Base-by-base conservation (phyloP, 2,329 filamentous ascomycete species). In the Paecilomyces sp. region DNA sequence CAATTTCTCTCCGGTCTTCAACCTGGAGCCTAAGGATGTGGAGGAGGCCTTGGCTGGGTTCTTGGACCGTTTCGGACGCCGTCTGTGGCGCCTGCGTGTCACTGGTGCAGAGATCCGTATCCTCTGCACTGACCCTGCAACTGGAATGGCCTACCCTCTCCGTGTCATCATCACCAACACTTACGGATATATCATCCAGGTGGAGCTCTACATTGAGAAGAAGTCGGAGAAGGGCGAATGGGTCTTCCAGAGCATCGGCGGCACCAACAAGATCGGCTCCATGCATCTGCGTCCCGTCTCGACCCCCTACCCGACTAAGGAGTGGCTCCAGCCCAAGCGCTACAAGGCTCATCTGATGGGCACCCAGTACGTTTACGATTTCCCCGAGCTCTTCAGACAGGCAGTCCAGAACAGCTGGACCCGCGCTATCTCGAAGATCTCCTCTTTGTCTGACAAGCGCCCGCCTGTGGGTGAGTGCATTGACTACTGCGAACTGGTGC, bases 261-360 rank as follows among this genome's bases (percentile, higher is more conserved):
- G 92, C 63, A 96, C 91, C 58, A 94, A 88, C 74, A 96, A 96
- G 84, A 90, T 96, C 70, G 94, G 94, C 56, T 87, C 92, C 56
- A 94, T 97, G 88, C 94, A 99, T 74, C 80, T 99, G 76, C 85
- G 95, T 72, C 87, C 92, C 4, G 92, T 97, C 65, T 90, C 87
- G 53, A 92, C 92, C 3, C 92, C 94, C 24, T 99, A 99, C 77
- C 89, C 93, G 41, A 97, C 93, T 72, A 99, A 99, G 87, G 95
- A 97, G 78, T 96, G 92, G 83, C 85, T 99, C 62, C 94, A 99
- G 80, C 94, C 94, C 63, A 97, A 97, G 87, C 88, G 94, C 69
- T 97, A 99, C 87, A 97, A 96, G 88, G 94, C 94, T 67, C 94
- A 99, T 75, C 82, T 97, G 63, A 97, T 99, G 92, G 94, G 94